Percentiles rank a stretch among this genome's conserved stretches.
Evolutionary conservation across 2,329 filamentous ascomycete species (phyloP).

Genomic region (Stemphylium lycopersici): DNA sequence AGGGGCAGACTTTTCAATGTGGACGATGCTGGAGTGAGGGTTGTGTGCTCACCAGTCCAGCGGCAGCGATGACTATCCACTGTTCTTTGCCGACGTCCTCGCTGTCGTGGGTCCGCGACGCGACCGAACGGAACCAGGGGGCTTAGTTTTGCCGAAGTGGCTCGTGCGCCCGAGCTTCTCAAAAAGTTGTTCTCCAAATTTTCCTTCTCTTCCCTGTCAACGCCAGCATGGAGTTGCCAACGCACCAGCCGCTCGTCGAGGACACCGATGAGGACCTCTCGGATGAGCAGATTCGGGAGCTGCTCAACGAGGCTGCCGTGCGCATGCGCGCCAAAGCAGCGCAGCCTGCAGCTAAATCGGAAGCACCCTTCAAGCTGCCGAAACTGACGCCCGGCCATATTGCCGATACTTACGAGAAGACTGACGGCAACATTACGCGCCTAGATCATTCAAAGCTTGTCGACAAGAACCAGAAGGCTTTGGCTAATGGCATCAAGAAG

Average conservation of each 20-base stretch:
- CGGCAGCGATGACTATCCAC: too few relatives aligned
- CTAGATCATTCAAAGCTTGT: slow-evolving; percentile 60
- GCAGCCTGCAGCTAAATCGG: slow-evolving; percentile 31
- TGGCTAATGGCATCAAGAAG: slow-evolving; percentile 57
- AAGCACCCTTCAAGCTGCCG: slow-evolving; percentile 55
- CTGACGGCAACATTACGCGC: slow-evolving; percentile 59
- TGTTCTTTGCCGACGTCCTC: too few relatives aligned
- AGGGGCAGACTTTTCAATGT: not conserved
- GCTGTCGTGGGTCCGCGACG: not conserved
- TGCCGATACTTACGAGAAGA: slow-evolving; percentile 61
- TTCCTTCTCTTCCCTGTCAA: slow-evolving; percentile 29
- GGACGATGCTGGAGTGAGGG: not conserved
- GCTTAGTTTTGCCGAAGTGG: slow-evolving; percentile 27
- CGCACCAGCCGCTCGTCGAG: slow-evolving; percentile 41
- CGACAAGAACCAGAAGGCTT: slow-evolving; percentile 54
- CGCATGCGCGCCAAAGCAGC: slow-evolving; percentile 57
- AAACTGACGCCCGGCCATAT: slow-evolving; percentile 56
- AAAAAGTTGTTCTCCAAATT: slow-evolving; percentile 36
- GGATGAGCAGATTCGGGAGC: slow-evolving; percentile 67
- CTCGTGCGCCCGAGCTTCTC: slow-evolving; percentile 22
- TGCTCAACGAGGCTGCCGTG: slow-evolving; percentile 68
- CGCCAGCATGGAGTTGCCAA: slow-evolving; percentile 47
- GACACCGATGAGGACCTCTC: slow-evolving; percentile 58
- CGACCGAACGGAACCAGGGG: slow-evolving; percentile 1
- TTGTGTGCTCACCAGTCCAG: too few relatives aligned